Conservation (phyloP, 495 filamentous ascomycete genomes). For the Podospora australis region DNA sequence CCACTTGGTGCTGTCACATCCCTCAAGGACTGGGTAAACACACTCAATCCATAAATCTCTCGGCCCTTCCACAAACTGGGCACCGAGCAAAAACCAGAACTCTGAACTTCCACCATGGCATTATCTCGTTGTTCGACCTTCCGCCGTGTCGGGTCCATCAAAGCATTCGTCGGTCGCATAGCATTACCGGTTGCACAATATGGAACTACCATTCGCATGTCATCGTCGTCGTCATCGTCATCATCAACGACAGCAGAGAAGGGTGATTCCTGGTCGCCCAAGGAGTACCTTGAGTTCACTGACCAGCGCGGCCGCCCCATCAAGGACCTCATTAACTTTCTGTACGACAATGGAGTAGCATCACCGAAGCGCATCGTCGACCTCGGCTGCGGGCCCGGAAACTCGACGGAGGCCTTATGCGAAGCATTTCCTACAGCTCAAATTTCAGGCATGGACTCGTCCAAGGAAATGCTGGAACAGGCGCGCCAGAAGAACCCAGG, state of each 20-base stretch:
- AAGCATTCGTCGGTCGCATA: too few relatives aligned
- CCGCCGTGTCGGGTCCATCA: too few relatives aligned
- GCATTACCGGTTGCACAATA: too few relatives aligned
- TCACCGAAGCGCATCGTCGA: conserved; percentile 41
- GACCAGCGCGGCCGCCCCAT: conserved; percentile 9
- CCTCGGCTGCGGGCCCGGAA: conserved; percentile 52
- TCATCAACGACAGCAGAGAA: background rate
- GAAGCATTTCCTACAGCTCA: conserved; percentile 38
- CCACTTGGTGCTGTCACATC: too few relatives aligned
- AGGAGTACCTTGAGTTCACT: conserved; percentile 11
- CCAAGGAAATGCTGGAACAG: conserved; percentile 45
- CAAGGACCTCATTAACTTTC: conserved; percentile 15
- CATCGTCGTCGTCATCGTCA: too few relatives aligned
- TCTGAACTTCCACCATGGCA: too few relatives aligned
- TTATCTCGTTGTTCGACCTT: too few relatives aligned
- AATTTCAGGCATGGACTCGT: conserved; percentile 49
- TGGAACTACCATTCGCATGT: too few relatives aligned
- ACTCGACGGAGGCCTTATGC: conserved; percentile 42
- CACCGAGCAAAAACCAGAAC: too few relatives aligned
- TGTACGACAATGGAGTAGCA: background rate
- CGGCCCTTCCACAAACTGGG: too few relatives aligned
- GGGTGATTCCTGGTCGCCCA: background rate
- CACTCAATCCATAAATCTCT: too few relatives aligned
- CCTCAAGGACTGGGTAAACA: too few relatives aligned
- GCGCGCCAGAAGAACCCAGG: conserved; percentile 32